Evolutionary conservation across 805 yeast genomes (phyloP).

Genomic region (Metschnikowia kofuensis): DNA sequence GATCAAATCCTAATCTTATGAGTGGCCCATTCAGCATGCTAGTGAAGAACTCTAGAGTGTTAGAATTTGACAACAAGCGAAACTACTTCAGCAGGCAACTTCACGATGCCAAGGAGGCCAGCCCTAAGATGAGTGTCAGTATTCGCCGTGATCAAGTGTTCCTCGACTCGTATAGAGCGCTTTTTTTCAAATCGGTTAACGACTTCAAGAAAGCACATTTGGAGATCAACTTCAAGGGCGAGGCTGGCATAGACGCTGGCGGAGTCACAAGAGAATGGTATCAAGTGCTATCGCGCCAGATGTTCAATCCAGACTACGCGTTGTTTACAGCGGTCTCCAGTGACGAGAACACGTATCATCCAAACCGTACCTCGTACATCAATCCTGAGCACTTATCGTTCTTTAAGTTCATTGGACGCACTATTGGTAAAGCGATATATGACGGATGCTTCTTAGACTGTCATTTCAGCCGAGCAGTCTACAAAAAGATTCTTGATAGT

Average conservation of each 20-base stretch:
- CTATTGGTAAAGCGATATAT: constrained; percentile 90
- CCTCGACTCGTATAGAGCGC: constrained; percentile 79
- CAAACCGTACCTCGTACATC: constrained; percentile 86
- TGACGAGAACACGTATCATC: constrained; percentile 92
- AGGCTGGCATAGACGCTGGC: constrained; percentile 97
- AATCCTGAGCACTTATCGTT: constrained; percentile 91
- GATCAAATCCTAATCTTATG: constrained; percentile 88
- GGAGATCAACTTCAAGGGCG: constrained; percentile 85
- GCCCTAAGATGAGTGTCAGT: constrained; percentile 54
- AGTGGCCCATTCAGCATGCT: constrained; percentile 92
- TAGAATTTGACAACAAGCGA: constrained; percentile 93
- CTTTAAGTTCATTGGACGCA: constrained; percentile 90
- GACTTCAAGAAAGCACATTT: constrained; percentile 71
- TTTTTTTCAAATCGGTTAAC: constrained; percentile 73
- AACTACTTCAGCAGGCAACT: constrained; percentile 77
- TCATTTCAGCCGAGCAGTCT: constrained; percentile 92
- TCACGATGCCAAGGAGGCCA: constrained; percentile 47
- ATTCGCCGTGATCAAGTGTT: constrained; percentile 90
- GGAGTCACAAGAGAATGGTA: constrained; percentile 98
- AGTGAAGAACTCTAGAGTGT: constrained; percentile 80
- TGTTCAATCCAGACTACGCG: constrained; percentile 95
- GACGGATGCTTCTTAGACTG: constrained; percentile 87
- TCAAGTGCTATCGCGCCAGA: constrained; percentile 87
- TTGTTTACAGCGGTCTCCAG: constrained; percentile 87
- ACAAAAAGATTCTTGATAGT: constrained; percentile 77